Evolutionary conservation across 73 alveolate genomes (phyloP), one percentile per base, ranked within the genome.

Genomic region (Urostyla sp.): DNA sequence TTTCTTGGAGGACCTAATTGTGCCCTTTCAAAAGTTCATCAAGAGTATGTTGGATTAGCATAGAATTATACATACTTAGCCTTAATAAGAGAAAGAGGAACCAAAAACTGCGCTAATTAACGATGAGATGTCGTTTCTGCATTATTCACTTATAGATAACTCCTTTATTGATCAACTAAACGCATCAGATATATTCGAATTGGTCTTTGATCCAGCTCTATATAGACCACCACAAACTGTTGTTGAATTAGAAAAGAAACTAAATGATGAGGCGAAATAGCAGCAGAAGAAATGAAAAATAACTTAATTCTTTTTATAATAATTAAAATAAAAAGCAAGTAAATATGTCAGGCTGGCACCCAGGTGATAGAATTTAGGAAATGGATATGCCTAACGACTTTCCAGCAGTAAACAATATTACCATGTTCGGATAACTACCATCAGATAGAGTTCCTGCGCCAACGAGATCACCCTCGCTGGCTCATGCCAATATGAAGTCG

Each of bases 1-100:
- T 67, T 87, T 82, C 63, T 27, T 59, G 7, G 74, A 78, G 36
- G 97, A 91, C 66, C 82, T 91, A 30, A 61, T 69, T 36, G 11
- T 75, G 10, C 93, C 91, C 31, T 67, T 91, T 0, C 59, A 48
- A 48, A 63, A 63, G 46, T 88, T 88, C 75, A 51, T 83, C 34
- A 88, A 55, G n/a, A 55, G 13, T 21, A 50, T 50, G 15, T 40
- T 11, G 51, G 51, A 40, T n/a, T n/a, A n/a, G n/a, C n/a, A n/a
- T n/a, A n/a, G n/a, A n/a, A n/a, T n/a, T n/a, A n/a, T n/a, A n/a
- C n/a, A n/a, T n/a, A n/a, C n/a, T n/a, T n/a, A n/a, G n/a, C n/a
- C n/a, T n/a, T n/a, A n/a, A n/a, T n/a, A n/a, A n/a, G n/a, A n/a
- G n/a, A n/a, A n/a, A n/a, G n/a, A n/a, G n/a, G n/a, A n/a, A n/a